phyloP scores from a whole-genome alignment of 768 basidiomycete genomes.

The Termitomyces sp. region DNA sequence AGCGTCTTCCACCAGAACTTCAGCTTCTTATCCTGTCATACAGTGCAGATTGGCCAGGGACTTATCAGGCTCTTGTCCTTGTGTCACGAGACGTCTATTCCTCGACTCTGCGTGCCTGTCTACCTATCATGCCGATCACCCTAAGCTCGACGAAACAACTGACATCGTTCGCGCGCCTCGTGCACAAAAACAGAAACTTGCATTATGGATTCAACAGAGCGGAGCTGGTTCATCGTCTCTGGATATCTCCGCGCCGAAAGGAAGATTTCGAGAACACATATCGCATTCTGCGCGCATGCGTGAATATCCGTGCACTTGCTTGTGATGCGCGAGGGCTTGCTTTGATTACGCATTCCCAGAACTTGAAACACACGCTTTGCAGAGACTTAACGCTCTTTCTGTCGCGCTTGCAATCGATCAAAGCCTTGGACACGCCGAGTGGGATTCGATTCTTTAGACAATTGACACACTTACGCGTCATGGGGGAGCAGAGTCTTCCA shows the following conservation, averaged over 20 bases:
- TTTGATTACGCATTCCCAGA: slow-evolving; percentile 11
- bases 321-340: slow-evolving; percentile 23
- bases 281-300: slow-evolving; percentile 24
- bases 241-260: slow-evolving; percentile 26
- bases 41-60: slow-evolving; percentile 22
- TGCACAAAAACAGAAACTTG: slow-evolving; percentile 6
- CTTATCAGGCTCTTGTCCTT: slow-evolving; percentile 25
- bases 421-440: slow-evolving; percentile 15
- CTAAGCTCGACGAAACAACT: slow-evolving; percentile 26
- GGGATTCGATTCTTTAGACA: slow-evolving; percentile 22
- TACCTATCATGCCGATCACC: slow-evolving; percentile 27
- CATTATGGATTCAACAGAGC: not conserved
- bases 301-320: slow-evolving; percentile 24
- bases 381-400: slow-evolving; percentile 26
- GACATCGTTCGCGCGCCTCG: slow-evolving; percentile 20
- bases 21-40: slow-evolving; percentile 23
- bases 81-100: slow-evolving; percentile 25
- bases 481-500: slow-evolving; percentile 23
- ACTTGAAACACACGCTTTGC: slow-evolving; percentile 22
- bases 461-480: slow-evolving; percentile 28
- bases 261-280: slow-evolving; percentile 12
- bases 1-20: slow-evolving; percentile 26
- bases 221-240: slow-evolving; percentile 23
- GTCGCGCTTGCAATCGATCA: slow-evolving; percentile 18
- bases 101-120: slow-evolving; percentile 25